These are phyloP conservation scores for Sanghuangporus sanghuang DNA, from an alignment of 1,284 basidiomycete species.

Conservation along the genomic window DNA sequence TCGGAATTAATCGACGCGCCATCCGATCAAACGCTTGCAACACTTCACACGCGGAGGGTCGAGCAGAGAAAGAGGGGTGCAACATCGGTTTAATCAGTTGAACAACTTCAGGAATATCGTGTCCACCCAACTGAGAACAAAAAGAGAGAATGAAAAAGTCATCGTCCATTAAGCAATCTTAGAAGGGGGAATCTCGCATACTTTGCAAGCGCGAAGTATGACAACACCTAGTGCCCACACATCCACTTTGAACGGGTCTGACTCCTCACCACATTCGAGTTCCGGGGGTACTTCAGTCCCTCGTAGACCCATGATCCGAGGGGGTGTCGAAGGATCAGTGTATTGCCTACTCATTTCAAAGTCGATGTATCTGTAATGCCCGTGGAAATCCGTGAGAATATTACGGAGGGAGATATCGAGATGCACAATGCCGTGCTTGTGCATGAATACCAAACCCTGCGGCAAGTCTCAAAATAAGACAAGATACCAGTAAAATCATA, in stretches of 20 bases:
- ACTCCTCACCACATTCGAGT: slow-evolving; percentile 42
- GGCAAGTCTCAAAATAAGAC: background rate
- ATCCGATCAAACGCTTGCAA: slow-evolving; percentile 46
- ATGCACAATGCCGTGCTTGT: slow-evolving; percentile 57
- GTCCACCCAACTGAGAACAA: slow-evolving; percentile 43
- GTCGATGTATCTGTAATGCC: slow-evolving; percentile 66
- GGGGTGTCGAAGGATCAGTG: slow-evolving; percentile 15
- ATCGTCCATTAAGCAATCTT: slow-evolving; percentile 10
- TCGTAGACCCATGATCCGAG: slow-evolving; percentile 38
- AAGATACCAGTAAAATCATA: background rate
- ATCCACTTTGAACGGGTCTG: slow-evolving; percentile 65
- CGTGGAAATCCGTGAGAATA: slow-evolving; percentile 56
- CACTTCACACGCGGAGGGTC: slow-evolving; percentile 45
- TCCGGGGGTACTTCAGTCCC: slow-evolving; percentile 70
- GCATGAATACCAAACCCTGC: slow-evolving; percentile 67
- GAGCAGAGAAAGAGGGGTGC: slow-evolving; percentile 38
- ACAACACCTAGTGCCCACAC: slow-evolving; percentile 64
- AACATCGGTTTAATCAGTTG: slow-evolving; percentile 54
- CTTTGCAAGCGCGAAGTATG: slow-evolving; percentile 59
- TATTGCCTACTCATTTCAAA: slow-evolving; percentile 55
- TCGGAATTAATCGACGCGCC: slow-evolving; percentile 28
- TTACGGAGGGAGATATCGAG: slow-evolving; percentile 68
- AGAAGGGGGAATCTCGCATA: slow-evolving; percentile 23
- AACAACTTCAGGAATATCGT: slow-evolving; percentile 49
- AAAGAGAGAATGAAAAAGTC: background rate